Percentiles rank a stretch among this genome's conserved stretches.
These are phyloP conservation scores for Saccharomyces uvarum DNA, from an alignment of 1,139 yeast species.

Conservation along the genomic window DNA sequence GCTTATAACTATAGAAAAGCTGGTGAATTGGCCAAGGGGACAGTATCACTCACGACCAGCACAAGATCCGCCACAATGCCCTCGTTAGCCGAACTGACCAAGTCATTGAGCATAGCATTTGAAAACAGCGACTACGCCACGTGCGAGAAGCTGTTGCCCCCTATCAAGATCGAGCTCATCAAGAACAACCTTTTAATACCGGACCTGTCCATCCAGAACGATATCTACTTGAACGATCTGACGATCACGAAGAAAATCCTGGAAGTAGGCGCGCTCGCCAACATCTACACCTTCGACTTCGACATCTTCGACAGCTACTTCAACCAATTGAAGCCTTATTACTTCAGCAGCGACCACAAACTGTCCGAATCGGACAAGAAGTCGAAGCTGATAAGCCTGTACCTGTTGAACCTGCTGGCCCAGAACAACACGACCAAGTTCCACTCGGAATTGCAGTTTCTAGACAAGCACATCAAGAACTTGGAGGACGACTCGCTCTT, in stretches of 20 bases:
- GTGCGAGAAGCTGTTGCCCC: conserved; percentile 56
- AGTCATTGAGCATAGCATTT: conserved; percentile 58
- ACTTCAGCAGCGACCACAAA: conserved; percentile 34
- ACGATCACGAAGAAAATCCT: conserved; percentile 71
- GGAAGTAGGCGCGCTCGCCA: conserved; percentile 78
- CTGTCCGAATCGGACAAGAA: conserved; percentile 56
- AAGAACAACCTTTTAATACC: conserved; percentile 75
- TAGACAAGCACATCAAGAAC: conserved; percentile 47
- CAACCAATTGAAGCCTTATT: conserved; percentile 73
- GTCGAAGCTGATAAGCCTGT: conserved; percentile 70
- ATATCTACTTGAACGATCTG: conserved; percentile 54
- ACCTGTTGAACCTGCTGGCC: conserved; percentile 66
- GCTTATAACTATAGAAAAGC: neutral
- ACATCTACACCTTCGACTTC: conserved; percentile 58
- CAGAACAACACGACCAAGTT: conserved; percentile 81
- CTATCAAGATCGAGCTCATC: conserved; percentile 71
- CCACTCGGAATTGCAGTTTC: conserved; percentile 78
- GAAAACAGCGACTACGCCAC: conserved; percentile 52
- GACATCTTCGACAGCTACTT: conserved; percentile 62
- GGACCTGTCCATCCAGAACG: conserved; percentile 31
- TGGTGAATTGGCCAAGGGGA: too few species aligned
- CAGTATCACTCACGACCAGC: neutral
- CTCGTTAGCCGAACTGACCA: conserved; percentile 46
- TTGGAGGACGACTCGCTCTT: conserved; percentile 54
- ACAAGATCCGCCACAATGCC: conserved; percentile 13